A percentile compares a stretch with the other conserved stretches of the same genome.
These are phyloP conservation scores for Xerocomellus amylosporus DNA, from an alignment of 768 basidiomycete species.

Conservation along the genomic window DNA sequence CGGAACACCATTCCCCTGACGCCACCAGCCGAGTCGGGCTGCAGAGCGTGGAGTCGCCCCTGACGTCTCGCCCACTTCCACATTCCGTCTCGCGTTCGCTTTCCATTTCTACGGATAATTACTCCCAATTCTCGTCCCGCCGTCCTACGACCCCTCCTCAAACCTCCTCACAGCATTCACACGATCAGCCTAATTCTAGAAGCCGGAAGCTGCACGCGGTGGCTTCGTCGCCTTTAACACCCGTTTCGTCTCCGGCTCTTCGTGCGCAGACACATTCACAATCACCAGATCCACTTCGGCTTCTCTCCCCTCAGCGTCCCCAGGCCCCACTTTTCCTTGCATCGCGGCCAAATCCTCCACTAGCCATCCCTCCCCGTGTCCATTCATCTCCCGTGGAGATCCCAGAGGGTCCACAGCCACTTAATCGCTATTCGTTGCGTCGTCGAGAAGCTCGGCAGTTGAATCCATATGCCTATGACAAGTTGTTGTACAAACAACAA, in stretches of 20 bases:
- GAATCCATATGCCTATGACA: conserved; percentile 61
- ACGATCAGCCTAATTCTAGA: background rate
- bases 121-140: conserved; percentile 14
- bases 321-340: background rate
- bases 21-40: background rate
- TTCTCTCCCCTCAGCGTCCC: conserved; percentile 7
- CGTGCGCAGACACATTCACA: conserved; percentile 2
- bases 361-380: background rate
- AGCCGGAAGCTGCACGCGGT: background rate
- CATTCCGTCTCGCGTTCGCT: conserved; percentile 8
- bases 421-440: conserved; percentile 53
- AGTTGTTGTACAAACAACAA: conserved; percentile 47
- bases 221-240: conserved; percentile 24
- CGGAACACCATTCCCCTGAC: background rate
- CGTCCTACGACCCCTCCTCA: conserved; percentile 18
- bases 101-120: conserved; percentile 15
- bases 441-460: conserved; percentile 52
- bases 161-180: conserved; percentile 14
- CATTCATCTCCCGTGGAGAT: conserved; percentile 8
- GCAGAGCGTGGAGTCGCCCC: background rate
- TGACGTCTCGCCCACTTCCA: background rate
- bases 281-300: conserved; percentile 26
- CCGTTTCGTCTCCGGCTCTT: conserved; percentile 15
- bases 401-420: conserved; percentile 17
- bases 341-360: conserved; percentile 1